These are phyloP conservation scores for Crucibulum parvulum DNA, from an alignment of 1,284 basidiomycete genomes.

Conservation along the genomic window DNA sequence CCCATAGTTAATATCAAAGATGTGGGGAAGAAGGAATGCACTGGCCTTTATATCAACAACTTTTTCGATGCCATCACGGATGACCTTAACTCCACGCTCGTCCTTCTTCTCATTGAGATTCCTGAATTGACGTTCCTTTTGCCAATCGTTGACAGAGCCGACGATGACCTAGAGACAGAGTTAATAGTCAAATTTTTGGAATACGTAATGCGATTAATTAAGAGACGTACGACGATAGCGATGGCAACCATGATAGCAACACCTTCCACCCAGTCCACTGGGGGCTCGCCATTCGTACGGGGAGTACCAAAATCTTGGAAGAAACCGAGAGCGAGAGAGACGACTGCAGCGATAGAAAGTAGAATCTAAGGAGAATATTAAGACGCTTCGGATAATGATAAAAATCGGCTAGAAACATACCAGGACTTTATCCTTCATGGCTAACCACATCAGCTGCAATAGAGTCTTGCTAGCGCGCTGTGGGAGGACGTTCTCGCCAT, in stretches of 20 bases:
- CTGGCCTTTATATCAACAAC: conserved; percentile 81
- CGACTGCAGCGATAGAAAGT: conserved; percentile 88
- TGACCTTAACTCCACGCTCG: conserved; percentile 91
- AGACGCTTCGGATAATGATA: conserved; percentile 3
- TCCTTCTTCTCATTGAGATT: conserved; percentile 95
- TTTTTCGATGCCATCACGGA: conserved; percentile 83
- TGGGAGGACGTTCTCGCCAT: conserved; percentile 87
- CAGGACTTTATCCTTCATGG: conserved; percentile 95
- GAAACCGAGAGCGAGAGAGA: conserved; percentile 93
- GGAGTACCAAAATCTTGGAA: conserved; percentile 91
- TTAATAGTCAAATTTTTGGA: conserved; percentile 6
- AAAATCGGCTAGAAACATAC: conserved; percentile 50
- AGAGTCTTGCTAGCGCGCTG: conserved; percentile 81
- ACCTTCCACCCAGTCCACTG: conserved; percentile 97
- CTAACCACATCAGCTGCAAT: conserved; percentile 90
- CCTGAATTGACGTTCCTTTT: conserved; percentile 97
- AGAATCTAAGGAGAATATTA: conserved; percentile 64
- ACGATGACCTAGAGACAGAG: conserved; percentile 68
- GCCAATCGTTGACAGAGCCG: conserved; percentile 93
- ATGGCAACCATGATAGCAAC: conserved; percentile 96
- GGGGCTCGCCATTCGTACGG: conserved; percentile 63
- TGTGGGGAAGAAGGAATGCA: neutral
- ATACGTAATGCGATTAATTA: neutral
- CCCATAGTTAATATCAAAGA: conserved; percentile 5
- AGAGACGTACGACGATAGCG: conserved; percentile 72